A percentile compares a stretch with the other conserved stretches of the same genome.
Conservation (phyloP, 2,329 filamentous ascomycete genomes). For the Phaeoacremonium minimum region DNA sequence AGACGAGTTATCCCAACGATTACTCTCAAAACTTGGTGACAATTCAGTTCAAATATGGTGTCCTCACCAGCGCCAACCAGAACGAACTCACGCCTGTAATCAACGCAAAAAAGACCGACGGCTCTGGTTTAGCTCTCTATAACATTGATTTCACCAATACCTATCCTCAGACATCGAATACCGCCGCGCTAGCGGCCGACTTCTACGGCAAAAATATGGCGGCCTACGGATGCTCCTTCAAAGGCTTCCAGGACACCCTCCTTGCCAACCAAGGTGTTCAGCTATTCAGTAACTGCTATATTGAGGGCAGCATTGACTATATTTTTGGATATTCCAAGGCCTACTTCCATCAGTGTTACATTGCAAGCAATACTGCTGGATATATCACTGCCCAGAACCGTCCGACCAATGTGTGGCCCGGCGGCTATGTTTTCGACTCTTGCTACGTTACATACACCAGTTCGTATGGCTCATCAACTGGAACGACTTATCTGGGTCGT, state of each 20-base stretch:
- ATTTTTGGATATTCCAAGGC: conserved; percentile 25
- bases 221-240: conserved; percentile 21
- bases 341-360: conserved; percentile 30
- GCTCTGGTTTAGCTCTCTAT: conserved; percentile 43
- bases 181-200: conserved; percentile 21
- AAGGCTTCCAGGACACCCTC: conserved; percentile 23
- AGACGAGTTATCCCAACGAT: conserved; percentile 25
- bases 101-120: conserved; percentile 35
- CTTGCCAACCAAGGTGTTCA: conserved; percentile 22
- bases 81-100: conserved; percentile 39
- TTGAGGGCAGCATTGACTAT: conserved; percentile 25
- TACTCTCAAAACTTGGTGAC: conserved; percentile 29
- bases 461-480: conserved; percentile 10
- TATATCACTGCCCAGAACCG: conserved; percentile 26
- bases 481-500: conserved; percentile 16
- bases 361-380: conserved; percentile 27
- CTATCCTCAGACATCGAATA: conserved; percentile 15
- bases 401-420: conserved; percentile 18
- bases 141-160: conserved; percentile 39
- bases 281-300: conserved; percentile 25
- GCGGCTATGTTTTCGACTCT: conserved; percentile 26
- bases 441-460: conserved; percentile 16
- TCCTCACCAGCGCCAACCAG: conserved; percentile 30
- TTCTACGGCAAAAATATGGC: conserved; percentile 27
- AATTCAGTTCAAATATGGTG: conserved; percentile 28